Conservation (phyloP, 2,329 filamentous ascomycete species). For the Xylariales sp. region DNA sequence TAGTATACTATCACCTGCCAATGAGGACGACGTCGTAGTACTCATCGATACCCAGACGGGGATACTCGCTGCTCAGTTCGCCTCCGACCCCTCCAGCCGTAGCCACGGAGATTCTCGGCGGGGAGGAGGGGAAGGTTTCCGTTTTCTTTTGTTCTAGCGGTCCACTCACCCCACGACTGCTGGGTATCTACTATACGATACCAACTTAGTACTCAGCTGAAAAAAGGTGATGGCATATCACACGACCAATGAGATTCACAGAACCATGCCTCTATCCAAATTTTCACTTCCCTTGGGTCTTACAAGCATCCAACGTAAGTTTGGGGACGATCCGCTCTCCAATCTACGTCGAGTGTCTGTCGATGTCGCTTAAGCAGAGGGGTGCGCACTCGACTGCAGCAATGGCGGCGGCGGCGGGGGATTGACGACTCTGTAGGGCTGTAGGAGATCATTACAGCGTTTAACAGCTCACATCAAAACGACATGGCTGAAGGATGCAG, state of each 20-base stretch:
- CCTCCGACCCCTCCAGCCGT: neutral
- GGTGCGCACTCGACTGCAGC: neutral
- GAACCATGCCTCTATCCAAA: neutral
- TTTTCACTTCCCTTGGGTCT: neutral
- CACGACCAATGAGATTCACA: conserved; percentile 10
- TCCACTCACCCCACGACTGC: neutral
- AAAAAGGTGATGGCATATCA: conserved; percentile 17
- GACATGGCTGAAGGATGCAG: neutral
- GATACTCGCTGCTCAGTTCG: neutral
- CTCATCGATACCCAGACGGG: neutral
- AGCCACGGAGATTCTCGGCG: neutral
- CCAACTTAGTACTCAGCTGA: conserved; percentile 8
- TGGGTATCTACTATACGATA: neutral
- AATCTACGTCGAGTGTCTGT: neutral
- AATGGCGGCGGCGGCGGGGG: neutral
- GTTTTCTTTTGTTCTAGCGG: too few species aligned
- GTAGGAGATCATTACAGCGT: neutral
- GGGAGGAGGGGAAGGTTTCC: neutral
- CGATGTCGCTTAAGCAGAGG: neutral
- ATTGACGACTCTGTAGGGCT: conserved; percentile 7
- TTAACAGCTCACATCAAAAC: conserved; percentile 2
- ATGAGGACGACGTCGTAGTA: neutral
- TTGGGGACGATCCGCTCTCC: neutral
- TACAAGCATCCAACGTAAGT: neutral
- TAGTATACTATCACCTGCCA: conserved; percentile 7